A percentile compares a stretch with the other conserved stretches of the same genome.
phyloP scores from a whole-genome alignment of 148 eudicot species.

The Dianthus caryophyllus region DNA sequence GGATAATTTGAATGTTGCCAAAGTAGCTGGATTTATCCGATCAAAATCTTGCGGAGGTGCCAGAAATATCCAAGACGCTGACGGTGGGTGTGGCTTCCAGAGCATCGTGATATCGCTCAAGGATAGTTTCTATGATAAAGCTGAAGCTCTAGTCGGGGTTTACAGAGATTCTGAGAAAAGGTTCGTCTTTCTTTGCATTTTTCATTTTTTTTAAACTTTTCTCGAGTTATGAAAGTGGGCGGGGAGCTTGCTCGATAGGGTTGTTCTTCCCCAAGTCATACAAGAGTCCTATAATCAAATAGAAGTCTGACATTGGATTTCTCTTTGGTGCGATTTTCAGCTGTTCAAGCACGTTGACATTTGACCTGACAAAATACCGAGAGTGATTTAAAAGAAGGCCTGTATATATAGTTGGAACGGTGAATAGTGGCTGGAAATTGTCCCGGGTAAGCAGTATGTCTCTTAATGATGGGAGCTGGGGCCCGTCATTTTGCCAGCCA shows the following conservation, averaged over 20 bases:
- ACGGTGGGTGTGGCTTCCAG: constrained; percentile 75
- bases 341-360: constrained; percentile 90
- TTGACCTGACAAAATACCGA: constrained; percentile 81
- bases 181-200: constrained; percentile 27
- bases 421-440: constrained; percentile 10
- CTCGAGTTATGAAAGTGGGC: neutral
- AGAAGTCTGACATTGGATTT: neutral
- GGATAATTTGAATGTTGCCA: constrained; percentile 91
- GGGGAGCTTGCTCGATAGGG: neutral
- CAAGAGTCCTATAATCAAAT: neutral
- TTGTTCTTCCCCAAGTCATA: neutral
- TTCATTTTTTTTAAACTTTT: constrained; percentile 4
- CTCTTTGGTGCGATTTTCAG: constrained; percentile 42
- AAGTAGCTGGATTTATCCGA: constrained; percentile 93
- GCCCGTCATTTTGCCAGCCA: neutral
- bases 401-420: constrained; percentile 21
- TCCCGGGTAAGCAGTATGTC: neutral
- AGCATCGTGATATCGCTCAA: constrained; percentile 97
- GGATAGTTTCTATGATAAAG: constrained; percentile 95
- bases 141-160: constrained; percentile 97
- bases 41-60: constrained; percentile 85
- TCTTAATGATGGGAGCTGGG: neutral
- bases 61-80: constrained; percentile 40
- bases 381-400: constrained; percentile 35
- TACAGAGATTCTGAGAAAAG: constrained; percentile 83